These are phyloP conservation scores for Kickxella alabastrina DNA, from an alignment of 192 early-diverging fungal species.

Conservation along the genomic window DNA sequence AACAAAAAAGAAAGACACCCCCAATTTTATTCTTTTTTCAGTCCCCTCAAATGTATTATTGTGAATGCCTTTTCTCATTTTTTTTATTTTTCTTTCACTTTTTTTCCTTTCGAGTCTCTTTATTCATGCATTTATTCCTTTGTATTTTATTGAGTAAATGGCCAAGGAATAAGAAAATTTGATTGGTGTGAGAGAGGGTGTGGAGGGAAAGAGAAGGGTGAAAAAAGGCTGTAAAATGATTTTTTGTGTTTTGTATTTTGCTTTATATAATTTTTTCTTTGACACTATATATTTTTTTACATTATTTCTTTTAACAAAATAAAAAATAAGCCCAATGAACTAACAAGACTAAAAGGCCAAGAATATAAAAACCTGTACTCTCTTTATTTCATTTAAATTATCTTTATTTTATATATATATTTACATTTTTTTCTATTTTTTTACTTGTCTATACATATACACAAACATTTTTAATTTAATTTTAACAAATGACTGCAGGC, in stretches of 20 bases:
- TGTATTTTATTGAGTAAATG: no score
- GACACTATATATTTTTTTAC: not conserved
- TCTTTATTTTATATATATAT: not conserved
- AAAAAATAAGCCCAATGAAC: no score
- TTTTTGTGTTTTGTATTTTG: not conserved
- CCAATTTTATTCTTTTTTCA: not conserved
- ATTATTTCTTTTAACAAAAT: not conserved
- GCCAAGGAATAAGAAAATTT: no score
- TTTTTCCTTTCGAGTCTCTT: no score
- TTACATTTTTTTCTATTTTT: no score
- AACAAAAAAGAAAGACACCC: no score
- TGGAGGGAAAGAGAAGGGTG: no score
- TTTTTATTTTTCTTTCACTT: conserved; percentile 4
- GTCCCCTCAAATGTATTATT: not conserved
- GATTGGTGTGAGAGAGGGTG: no score
- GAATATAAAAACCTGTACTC: no score
- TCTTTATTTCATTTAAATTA: not conserved
- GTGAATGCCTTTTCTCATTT: not conserved
- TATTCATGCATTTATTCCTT: no score
- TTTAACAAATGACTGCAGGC: conserved; percentile 9
- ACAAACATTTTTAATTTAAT: not conserved
- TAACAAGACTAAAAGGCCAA: no score
- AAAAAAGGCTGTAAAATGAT: no score
- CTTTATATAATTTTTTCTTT: not conserved
- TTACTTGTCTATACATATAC: not conserved